phyloP scores from a whole-genome alignment of 257 asterid genomes.

The Paraleonurus japonicus region DNA sequence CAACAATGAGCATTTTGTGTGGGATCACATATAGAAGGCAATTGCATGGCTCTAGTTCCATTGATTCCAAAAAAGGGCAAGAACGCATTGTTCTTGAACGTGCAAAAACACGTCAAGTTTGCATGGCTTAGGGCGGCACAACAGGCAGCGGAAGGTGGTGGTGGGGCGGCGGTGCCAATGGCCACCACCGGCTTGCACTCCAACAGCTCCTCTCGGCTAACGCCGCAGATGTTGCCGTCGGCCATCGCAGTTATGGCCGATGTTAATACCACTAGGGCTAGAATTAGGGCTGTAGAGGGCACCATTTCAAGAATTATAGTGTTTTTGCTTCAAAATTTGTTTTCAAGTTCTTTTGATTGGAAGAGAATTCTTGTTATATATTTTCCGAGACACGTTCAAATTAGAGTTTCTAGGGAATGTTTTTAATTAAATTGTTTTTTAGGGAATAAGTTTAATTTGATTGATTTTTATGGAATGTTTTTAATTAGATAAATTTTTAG shows the following conservation, averaged over 20 bases:
- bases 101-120: constrained; percentile 33
- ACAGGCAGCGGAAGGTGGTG: constrained; percentile 26
- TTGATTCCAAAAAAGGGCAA: constrained; percentile 31
- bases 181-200: constrained; percentile 38
- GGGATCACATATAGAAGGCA: constrained; percentile 33
- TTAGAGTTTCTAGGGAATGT: too few species aligned
- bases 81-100: constrained; percentile 23
- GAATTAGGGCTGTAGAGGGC: neutral
- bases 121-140: constrained; percentile 31
- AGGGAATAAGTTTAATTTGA: too few species aligned
- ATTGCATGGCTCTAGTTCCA: constrained; percentile 28
- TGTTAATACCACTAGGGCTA: constrained; percentile 17
- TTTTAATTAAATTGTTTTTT: too few species aligned
- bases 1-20: neutral
- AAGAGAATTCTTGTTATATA: too few species aligned
- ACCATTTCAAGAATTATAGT: constrained; percentile 17
- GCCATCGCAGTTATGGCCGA: constrained; percentile 13
- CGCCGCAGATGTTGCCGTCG: constrained; percentile 25
- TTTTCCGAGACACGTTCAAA: too few species aligned
- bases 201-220: constrained; percentile 25
- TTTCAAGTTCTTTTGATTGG: too few species aligned
- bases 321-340: neutral
- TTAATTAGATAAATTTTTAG: too few species aligned
- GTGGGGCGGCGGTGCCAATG: constrained; percentile 29
- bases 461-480: too few species aligned